Percentiles rank a stretch among this genome's conserved stretches.
phyloP scores from a whole-genome alignment of 768 basidiomycete species.

The Boletellus ananas region DNA sequence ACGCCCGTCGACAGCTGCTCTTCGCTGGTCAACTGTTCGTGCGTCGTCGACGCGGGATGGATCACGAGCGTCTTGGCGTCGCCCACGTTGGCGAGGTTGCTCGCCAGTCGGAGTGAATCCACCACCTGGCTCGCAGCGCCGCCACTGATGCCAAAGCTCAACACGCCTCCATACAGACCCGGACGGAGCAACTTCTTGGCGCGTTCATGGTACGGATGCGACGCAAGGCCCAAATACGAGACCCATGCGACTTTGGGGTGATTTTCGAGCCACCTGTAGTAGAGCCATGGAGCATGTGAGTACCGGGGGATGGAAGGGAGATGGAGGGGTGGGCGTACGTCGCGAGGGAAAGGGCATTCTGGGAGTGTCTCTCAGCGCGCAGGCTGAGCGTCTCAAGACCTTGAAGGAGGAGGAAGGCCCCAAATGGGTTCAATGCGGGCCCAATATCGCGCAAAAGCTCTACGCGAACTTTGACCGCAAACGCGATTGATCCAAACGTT shows the following conservation, averaged over 20 bases:
- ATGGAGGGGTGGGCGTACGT: slow-evolving; percentile 20
- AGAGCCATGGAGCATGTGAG: not conserved
- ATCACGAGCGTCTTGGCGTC: slow-evolving; percentile 63
- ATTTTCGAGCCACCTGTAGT: slow-evolving; percentile 47
- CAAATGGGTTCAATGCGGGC: slow-evolving; percentile 51
- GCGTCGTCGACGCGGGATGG: slow-evolving; percentile 56
- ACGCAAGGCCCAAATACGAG: slow-evolving; percentile 66
- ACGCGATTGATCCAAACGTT: slow-evolving; percentile 49
- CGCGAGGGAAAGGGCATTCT: slow-evolving; percentile 55
- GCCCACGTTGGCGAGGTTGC: slow-evolving; percentile 71
- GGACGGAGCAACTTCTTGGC: slow-evolving; percentile 56
- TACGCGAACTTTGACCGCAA: slow-evolving; percentile 48
- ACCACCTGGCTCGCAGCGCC: slow-evolving; percentile 58
- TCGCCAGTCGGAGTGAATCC: slow-evolving; percentile 66
- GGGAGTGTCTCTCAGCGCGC: slow-evolving; percentile 53
- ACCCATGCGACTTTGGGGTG: slow-evolving; percentile 74
- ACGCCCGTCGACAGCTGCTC: slow-evolving; percentile 52
- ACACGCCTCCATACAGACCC: slow-evolving; percentile 61
- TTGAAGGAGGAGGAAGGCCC: slow-evolving; percentile 54
- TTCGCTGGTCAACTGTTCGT: slow-evolving; percentile 48
- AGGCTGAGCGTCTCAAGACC: slow-evolving; percentile 63
- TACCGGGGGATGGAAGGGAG: not conserved
- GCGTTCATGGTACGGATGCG: slow-evolving; percentile 55
- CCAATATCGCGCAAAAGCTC: slow-evolving; percentile 54
- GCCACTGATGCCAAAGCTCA: slow-evolving; percentile 76